Evolutionary conservation across 2,329 filamentous ascomycete genomes (phyloP).

Genomic region (Macrophomina phaseolina): DNA sequence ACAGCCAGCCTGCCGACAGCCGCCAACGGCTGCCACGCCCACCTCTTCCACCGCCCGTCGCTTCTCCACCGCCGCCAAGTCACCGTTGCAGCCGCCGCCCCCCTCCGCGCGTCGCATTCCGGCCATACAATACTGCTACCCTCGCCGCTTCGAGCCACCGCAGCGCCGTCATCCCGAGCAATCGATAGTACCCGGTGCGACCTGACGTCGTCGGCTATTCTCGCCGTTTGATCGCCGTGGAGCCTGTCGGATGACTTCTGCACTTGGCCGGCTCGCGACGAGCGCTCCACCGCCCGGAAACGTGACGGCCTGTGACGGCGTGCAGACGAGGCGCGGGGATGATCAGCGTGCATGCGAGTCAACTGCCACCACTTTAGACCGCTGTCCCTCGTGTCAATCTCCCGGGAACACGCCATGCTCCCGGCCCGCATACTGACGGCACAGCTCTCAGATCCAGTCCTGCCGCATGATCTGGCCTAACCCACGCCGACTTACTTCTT

Average conservation of each 20-base stretch:
- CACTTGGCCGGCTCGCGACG: slow-evolving; percentile 4
- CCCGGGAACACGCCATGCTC: slow-evolving; percentile 23
- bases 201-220: slow-evolving; percentile 14
- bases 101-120: not conserved
- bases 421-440: slow-evolving; percentile 26
- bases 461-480: slow-evolving; percentile 22
- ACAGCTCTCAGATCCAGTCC: slow-evolving; percentile 20
- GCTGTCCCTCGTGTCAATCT: slow-evolving; percentile 23
- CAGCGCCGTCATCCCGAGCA: slow-evolving; percentile 8
- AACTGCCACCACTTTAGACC: slow-evolving; percentile 17
- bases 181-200: not conserved
- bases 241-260: slow-evolving; percentile 23
- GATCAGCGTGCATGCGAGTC: slow-evolving; percentile 25
- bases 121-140: not conserved
- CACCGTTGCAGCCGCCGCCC: slow-evolving; percentile 5
- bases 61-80: not conserved
- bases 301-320: slow-evolving; percentile 13
- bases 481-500: slow-evolving; percentile 6
- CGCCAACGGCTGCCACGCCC: too few relatives aligned
- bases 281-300: slow-evolving; percentile 19
- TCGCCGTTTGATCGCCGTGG: slow-evolving; percentile 27
- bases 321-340: slow-evolving; percentile 24
- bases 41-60: not conserved
- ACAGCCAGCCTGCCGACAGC: too few relatives aligned
- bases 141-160: not conserved